These are phyloP conservation scores for Pulveroboletus ravenelii DNA, from an alignment of 768 basidiomycete genomes.

Conservation along the genomic window DNA sequence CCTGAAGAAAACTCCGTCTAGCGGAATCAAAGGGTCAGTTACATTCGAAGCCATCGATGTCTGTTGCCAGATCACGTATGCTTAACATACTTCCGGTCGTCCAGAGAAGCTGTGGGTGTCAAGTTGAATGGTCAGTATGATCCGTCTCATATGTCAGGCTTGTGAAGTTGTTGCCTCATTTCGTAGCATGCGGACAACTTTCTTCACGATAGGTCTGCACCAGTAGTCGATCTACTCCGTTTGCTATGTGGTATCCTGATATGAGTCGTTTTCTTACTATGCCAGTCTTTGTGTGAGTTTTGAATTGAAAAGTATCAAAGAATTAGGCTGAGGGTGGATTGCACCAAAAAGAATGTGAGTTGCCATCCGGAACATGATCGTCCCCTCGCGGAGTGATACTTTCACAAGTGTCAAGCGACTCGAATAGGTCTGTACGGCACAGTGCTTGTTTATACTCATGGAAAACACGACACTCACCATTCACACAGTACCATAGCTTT, in stretches of 20 bases:
- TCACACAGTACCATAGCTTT: background rate
- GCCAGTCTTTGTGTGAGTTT: background rate
- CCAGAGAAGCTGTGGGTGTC: background rate
- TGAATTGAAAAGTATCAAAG: too few relatives aligned
- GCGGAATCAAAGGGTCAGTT: background rate
- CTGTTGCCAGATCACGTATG: background rate
- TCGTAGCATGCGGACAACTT: background rate
- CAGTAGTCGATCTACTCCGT: background rate
- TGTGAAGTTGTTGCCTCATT: background rate
- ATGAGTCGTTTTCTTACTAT: background rate
- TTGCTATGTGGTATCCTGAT: background rate
- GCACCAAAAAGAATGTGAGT: background rate
- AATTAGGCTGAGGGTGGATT: background rate
- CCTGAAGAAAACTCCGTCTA: slow-evolving; percentile 8
- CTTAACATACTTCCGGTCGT: background rate
- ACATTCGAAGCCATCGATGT: background rate
- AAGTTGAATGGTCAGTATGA: background rate
- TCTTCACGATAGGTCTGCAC: background rate
- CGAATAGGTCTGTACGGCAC: too few relatives aligned
- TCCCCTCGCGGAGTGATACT: background rate
- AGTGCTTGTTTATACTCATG: background rate
- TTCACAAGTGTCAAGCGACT: background rate
- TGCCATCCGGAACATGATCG: background rate
- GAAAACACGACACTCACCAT: background rate
- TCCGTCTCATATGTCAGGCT: background rate